A percentile compares a stretch with the other conserved stretches of the same genome.
Conservation (phyloP, 2,329 filamentous ascomycete genomes). For the Chrysoporthe austroafricana region DNA sequence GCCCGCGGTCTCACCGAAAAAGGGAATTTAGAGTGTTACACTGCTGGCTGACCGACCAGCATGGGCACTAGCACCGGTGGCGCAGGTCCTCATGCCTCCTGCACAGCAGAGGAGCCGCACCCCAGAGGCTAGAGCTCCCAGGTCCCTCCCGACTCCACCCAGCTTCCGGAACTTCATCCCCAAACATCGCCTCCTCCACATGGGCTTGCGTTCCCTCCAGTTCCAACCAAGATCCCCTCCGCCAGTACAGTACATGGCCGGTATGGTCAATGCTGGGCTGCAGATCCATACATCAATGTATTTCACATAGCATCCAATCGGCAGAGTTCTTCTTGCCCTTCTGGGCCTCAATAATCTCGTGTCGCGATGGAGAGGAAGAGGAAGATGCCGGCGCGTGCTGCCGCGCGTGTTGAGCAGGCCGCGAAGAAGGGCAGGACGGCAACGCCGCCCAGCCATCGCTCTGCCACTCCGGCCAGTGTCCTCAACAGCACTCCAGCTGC, state of each 20-base stretch:
- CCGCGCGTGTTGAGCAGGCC: slow-evolving; percentile 62
- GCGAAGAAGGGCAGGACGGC: slow-evolving; percentile 61
- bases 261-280: slow-evolving; percentile 16
- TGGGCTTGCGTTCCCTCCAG: neutral
- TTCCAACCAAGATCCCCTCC: neutral
- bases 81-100: neutral
- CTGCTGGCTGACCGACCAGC: slow-evolving; percentile 12
- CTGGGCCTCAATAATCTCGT: slow-evolving; percentile 8
- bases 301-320: slow-evolving; percentile 16
- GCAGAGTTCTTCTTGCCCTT: neutral
- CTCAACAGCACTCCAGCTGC: slow-evolving; percentile 36
- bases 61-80: neutral
- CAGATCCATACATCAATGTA: slow-evolving; percentile 17
- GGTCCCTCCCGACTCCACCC: slow-evolving; percentile 12
- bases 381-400: slow-evolving; percentile 65
- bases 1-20: neutral
- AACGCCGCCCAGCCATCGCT: slow-evolving; percentile 52
- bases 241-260: slow-evolving; percentile 20
- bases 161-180: slow-evolving; percentile 11
- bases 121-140: slow-evolving; percentile 14
- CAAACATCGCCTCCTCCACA: slow-evolving; percentile 6
- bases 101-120: slow-evolving; percentile 9
- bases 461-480: slow-evolving; percentile 50
- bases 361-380: slow-evolving; percentile 65
- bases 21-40: neutral